Evolutionary conservation across 306 rosid genomes (phyloP), one percentile per base, ranked within the genome.

Genomic region (Cajanus cajan): DNA sequence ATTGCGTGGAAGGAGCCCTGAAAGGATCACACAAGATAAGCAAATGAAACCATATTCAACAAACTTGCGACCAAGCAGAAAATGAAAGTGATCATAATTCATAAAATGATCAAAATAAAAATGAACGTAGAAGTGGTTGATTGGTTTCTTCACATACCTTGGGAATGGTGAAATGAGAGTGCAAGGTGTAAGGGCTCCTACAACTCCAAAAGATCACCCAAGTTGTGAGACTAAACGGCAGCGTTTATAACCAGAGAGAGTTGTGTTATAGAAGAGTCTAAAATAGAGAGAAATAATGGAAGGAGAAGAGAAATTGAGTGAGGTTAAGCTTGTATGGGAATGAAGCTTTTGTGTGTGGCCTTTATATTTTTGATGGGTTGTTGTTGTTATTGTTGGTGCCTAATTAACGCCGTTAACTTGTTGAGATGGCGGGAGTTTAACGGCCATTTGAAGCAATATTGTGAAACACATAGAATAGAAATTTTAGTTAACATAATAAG

Each of bases 311-410:
- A 39, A 45, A 74, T 48, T 5, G 44, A 58, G 79, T 43, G 57
- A 79, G 64, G 39, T 61, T 65, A n/a, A 71, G 86, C 87, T 90
- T 91, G 86, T 33, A 54, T 57, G 73, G 72, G 77, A 84, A 84
- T 71, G 85, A 40, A 82, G 70, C 9, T 65, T 77, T 64, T 84
- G 83, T 67, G 61, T 83, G 82, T 63, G 68, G 68, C 75, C 78
- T 65, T 86, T 85, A 86, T 86, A 86, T 83, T 74, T 88, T 68
- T 21, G 68, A 78, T 52, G 61, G 84, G 83, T 87, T 34, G 66
- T 28, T 59, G 39, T 40, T 80, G 66, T 28, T 59, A 18, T 40
- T 80, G 91, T 83, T 88, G 90, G 90, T 86, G 90, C 88, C 89
- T 31, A 61, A 80, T 71, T 71, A 76, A 89, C 86, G 83, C 68